Evolutionary conservation across 2,329 filamentous ascomycete genomes (phyloP), one percentile per base, ranked within the genome.

Genomic region (Ramularia collo-cygni): DNA sequence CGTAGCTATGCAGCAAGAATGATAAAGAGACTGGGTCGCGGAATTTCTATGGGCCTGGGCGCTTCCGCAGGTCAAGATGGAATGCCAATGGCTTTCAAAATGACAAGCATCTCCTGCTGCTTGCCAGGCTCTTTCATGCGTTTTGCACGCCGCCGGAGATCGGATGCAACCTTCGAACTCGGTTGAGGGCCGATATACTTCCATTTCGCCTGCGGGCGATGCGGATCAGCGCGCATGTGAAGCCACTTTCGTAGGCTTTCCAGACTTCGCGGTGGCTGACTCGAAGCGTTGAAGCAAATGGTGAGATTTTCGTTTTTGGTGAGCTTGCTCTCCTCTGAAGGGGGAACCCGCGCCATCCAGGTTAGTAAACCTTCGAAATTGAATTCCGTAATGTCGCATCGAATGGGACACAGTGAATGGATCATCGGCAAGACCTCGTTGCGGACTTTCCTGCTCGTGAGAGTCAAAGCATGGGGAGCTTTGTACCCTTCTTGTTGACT

Each of bases 371-470:
- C 52, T 29, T 50, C 48, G 43, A 59, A 59, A 42, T 56, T 51
- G 47, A 59, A 58, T 43, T 59, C 56, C 16, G 55, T 58, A 38
- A 59, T 44, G 16, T 46, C 46, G 41, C 53, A 53, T 29, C 43
- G 42, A 37, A 59, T 59, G 8, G 47, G 48, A 38, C 56, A 58
- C 27, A 43, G 41, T 28, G 48, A 48, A 40, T 59, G 56, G 17
- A 59, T 56, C 26, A 59, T 44, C 2, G 56, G 56, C 9, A 59
- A 40, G 12, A 56, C 56, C 38, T 59, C 56, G 28, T 52, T 53
- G 35, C 56, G 53, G 33, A 59, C 53, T 45, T 57, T 54, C 13
- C 47, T 46, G 33, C 40, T 52, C 3, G 55, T 53, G 17, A 42
- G 46, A 15, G 50, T 47, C 4, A 59, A 51, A 6, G 53, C 41